Base-by-base conservation (phyloP, 768 basidiomycete genomes). In the Galerina marginata region DNA sequence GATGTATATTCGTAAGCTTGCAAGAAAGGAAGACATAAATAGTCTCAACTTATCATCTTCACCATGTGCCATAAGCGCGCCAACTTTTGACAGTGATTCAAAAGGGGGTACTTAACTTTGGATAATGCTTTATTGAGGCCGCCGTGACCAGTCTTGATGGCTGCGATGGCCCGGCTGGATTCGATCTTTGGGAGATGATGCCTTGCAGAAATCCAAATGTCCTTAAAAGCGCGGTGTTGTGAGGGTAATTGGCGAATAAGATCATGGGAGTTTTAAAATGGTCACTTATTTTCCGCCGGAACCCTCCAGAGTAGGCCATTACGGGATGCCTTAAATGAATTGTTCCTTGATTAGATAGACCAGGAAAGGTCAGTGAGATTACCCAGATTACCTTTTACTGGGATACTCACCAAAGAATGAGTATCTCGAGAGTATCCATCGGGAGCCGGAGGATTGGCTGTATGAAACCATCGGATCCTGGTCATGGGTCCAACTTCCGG, bases 51-150 rank as follows among this genome's bases (percentile, higher is more conserved):
- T 60, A 61, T 53, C 56, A 54, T 33, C 56, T 39, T 47, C 48
- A 59, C 65, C 59, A 66, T 66, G 62, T 66, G 62, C 60, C 62
- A 63, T 66, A 62, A 62, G 59, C 62, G 59, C 62, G 59, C 57
- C 55, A 59, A 60, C 56, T 54, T 20, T 61, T 62, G 60, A 53
- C 60, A 62, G 54, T 46, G 45, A 51, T 57, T 53, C 65, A 59
- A 63, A 69, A 65, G 63, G 67, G 58, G 67, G 45, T 66, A 65
- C 46, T 48, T 42, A 10, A 46, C 50, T 59, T 59, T 60, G 52
- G 57, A 55, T 56, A 60, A 39, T 40, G 59, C 60, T 60, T 56
- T 63, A 61, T 57, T 55, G 56, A 52, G 54, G 54, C 67, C 65
- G 67, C 56, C 54, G 46, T 68, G 65, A 59, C 62, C 64, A 56